Evolutionary conservation across 2,329 filamentous ascomycete species (phyloP).

Genomic region (Pleurostoma richardsiae): DNA sequence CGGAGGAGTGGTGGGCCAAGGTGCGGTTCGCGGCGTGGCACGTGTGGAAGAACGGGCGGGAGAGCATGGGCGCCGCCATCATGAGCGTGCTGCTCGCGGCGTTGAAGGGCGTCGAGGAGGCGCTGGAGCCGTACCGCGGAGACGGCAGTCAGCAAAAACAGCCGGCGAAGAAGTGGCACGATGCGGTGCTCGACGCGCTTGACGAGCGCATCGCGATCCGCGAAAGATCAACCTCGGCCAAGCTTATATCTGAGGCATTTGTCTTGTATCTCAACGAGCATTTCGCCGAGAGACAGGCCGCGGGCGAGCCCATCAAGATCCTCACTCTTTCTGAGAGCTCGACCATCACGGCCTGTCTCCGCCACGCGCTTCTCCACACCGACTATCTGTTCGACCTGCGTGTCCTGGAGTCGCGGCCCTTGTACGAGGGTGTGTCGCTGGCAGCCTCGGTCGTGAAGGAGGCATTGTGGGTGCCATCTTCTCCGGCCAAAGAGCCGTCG

Average conservation of each 20-base stretch:
- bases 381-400: constrained; percentile 44
- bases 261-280: constrained; percentile 26
- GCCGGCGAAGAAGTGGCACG: constrained; percentile 6
- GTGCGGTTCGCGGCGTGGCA: constrained; percentile 57
- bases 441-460: constrained; percentile 34
- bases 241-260: constrained; percentile 22
- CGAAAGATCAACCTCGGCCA: constrained; percentile 13
- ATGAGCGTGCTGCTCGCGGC: constrained; percentile 41
- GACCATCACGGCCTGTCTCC: constrained; percentile 48
- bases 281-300: constrained; percentile 17
- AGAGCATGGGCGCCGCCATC: constrained; percentile 61
- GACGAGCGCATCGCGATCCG: constrained; percentile 11
- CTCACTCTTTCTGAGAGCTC: constrained; percentile 61
- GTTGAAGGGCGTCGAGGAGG: constrained; percentile 32
- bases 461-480: not conserved
- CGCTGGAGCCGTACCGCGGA: constrained; percentile 14
- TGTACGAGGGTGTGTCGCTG: constrained; percentile 59
- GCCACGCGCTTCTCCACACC: constrained; percentile 28
- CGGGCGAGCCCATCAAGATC: constrained; percentile 33
- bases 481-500: not conserved
- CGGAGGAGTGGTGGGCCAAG: constrained; percentile 47
- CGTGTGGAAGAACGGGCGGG: constrained; percentile 60
- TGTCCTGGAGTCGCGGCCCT: constrained; percentile 62
- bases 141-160: constrained; percentile 1
- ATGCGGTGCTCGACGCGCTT: constrained; percentile 8